These are phyloP conservation scores for Thoreauomyces humboldtii DNA, from an alignment of 192 early-diverging fungal genomes.

Conservation along the genomic window DNA sequence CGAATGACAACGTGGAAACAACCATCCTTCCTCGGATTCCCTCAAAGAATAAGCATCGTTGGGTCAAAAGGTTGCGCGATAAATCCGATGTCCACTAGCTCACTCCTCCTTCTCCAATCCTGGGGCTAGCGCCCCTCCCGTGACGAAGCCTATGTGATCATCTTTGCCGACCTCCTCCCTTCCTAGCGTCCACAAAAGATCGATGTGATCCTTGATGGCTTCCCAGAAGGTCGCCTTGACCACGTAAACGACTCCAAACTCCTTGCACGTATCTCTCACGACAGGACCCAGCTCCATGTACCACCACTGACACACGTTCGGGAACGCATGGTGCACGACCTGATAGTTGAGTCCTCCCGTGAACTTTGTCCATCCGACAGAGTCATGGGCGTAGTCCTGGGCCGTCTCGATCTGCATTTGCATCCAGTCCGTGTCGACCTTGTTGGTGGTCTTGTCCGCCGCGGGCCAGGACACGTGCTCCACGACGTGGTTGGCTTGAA, in stretches of 20 bases:
- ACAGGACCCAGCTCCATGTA: constrained; percentile 50
- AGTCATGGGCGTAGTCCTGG: constrained; percentile 54
- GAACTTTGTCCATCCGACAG: constrained; percentile 59
- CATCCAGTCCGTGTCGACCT: constrained; percentile 52
- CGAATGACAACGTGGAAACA: too few relatives aligned
- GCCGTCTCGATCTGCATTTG: constrained; percentile 65
- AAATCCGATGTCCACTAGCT: too few relatives aligned
- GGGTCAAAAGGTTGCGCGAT: too few relatives aligned
- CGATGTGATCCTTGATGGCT: constrained; percentile 14
- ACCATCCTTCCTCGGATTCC: too few relatives aligned
- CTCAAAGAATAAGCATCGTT: too few relatives aligned
- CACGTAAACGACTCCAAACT: constrained; percentile 47
- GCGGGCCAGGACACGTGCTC: constrained; percentile 55
- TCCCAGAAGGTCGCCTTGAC: constrained; percentile 13
- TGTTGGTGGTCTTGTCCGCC: constrained; percentile 45
- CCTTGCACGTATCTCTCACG: constrained; percentile 46
- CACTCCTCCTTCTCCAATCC: too few relatives aligned
- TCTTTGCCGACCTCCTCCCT: too few relatives aligned
- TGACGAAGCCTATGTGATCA: too few relatives aligned
- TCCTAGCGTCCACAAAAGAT: constrained; percentile 16
- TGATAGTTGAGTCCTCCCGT: constrained; percentile 71
- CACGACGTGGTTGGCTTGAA: constrained; percentile 63
- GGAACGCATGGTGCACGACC: constrained; percentile 74
- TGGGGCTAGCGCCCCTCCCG: too few relatives aligned
- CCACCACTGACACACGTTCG: constrained; percentile 60